Evolutionary conservation across 2,329 filamentous ascomycete genomes (phyloP).

Genomic region (Apiospora phragmitis): DNA sequence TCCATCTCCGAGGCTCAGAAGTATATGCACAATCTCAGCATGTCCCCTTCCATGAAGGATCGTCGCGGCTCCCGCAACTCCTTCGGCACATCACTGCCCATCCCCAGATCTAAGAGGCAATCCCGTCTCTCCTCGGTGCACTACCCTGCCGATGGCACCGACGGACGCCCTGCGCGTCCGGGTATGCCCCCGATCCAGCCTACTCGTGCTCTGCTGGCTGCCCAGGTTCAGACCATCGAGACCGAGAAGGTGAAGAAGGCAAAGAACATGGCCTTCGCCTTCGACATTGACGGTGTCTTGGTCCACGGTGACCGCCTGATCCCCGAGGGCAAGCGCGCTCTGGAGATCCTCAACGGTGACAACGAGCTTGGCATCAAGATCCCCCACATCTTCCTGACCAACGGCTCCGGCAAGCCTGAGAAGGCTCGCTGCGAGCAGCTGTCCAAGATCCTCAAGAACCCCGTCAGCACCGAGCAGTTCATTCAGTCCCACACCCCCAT

Average conservation of each 20-base stretch:
- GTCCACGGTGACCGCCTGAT: constrained; percentile 73
- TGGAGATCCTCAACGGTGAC: constrained; percentile 73
- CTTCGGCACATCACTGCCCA: constrained; percentile 71
- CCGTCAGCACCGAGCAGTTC: constrained; percentile 71
- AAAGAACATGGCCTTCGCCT: constrained; percentile 82
- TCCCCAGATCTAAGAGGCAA: constrained; percentile 68
- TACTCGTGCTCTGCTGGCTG: constrained; percentile 67
- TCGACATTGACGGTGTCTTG: constrained; percentile 77
- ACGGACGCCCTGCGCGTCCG: constrained; percentile 47
- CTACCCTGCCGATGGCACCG: constrained; percentile 41
- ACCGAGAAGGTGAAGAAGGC: constrained; percentile 65
- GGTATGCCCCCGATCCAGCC: constrained; percentile 61
- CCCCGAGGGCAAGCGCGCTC: constrained; percentile 63
- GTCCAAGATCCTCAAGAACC: constrained; percentile 63
- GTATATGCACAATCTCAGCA: constrained; percentile 73
- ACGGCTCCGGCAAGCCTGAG: constrained; percentile 73
- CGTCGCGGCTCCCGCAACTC: constrained; percentile 73
- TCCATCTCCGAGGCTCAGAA: constrained; percentile 66
- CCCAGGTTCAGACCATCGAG: constrained; percentile 69
- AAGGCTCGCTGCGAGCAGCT: constrained; percentile 65
- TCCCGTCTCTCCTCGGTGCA: constrained; percentile 66
- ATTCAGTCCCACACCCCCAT: constrained; percentile 78
- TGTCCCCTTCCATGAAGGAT: constrained; percentile 67
- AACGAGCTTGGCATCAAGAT: constrained; percentile 80
- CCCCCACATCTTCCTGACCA: constrained; percentile 72